Conservation (phyloP, 2,329 filamentous ascomycete species). For the Xylaria hypoxylon region DNA sequence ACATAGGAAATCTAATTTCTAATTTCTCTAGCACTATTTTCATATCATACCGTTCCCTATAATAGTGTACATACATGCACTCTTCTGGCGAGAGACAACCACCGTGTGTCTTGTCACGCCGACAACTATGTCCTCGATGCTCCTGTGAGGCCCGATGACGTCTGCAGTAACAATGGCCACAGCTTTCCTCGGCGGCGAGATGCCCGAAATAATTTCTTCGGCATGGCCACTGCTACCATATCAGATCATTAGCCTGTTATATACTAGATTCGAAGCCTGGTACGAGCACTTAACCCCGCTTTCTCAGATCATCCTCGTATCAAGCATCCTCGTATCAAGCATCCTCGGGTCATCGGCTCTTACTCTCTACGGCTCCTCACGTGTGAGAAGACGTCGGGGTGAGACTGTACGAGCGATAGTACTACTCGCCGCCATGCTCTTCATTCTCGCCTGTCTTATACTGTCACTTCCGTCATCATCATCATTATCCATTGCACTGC, state of each 20-base stretch:
- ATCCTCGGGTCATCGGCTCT: slow-evolving; percentile 39
- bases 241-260: slow-evolving; percentile 34
- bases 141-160: slow-evolving; percentile 11
- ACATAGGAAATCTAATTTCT: background rate
- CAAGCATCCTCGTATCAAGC: slow-evolving; percentile 40
- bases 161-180: slow-evolving; percentile 15
- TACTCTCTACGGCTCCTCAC: slow-evolving; percentile 35
- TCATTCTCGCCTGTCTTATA: slow-evolving; percentile 25
- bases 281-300: slow-evolving; percentile 37
- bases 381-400: slow-evolving; percentile 26
- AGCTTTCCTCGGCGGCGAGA: slow-evolving; percentile 11
- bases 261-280: slow-evolving; percentile 36
- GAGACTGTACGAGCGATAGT: slow-evolving; percentile 18
- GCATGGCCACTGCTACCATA: slow-evolving; percentile 32
- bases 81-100: background rate
- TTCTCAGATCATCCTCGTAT: slow-evolving; percentile 42
- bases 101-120: background rate
- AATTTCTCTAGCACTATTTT: background rate
- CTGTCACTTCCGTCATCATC: slow-evolving; percentile 21
- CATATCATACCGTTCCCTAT: too few relatives aligned
- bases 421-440: slow-evolving; percentile 34
- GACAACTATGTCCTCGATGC: background rate
- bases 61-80: background rate
- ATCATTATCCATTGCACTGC: slow-evolving; percentile 29
- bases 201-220: slow-evolving; percentile 28